Evolutionary conservation across 2,329 filamentous ascomycete species (phyloP), one percentile per base, ranked within the genome.

Genomic region (Pseudogymnoascus sp.): DNA sequence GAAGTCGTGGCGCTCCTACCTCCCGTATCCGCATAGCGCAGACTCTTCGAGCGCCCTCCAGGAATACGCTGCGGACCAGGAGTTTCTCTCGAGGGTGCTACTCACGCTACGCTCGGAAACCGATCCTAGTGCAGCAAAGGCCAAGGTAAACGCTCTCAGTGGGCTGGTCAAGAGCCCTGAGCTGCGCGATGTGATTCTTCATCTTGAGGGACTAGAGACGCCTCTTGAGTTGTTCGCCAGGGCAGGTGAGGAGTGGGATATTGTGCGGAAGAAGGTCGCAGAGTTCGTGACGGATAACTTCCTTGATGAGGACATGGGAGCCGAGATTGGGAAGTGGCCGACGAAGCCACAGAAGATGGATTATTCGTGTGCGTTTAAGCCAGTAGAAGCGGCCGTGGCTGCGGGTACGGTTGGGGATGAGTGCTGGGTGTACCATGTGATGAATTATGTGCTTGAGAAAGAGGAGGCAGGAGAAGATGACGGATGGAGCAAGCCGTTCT

Each of bases 251-350:
- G 76, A 78, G 25, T 84, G 84, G 77, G 78, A 78, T 12, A 70
- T 75, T 1, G 79, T 82, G 5, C 79, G 82, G 70, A 79, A 78
- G 64, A 84, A 82, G 69, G 80, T 82, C 23, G 84, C 81, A 1
- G 78, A 84, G 65, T 77, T 88, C 63, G 78, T 88, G 28, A 77
- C 83, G 36, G 87, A 89, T 69, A 86, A 80, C 65, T 89, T 89
- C 70, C 75, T 89, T n/a, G 86, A 89, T 69, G 80, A 82, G 65
- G 79, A 82, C 63, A 85, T 87, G 79, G 85, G 85, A 42, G 85
- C 85, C 2, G 75, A 77, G 23, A 66, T 80, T 16, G 83, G 84
- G 0, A 74, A 83, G 65, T 88, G 84, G 84, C 84, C 84, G 0
- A 76, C 66, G 21, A 68, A 67, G 18, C 66, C 69, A 3, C 68